Conservation (phyloP, 2,329 filamentous ascomycete species). For the Nemania diffusa region DNA sequence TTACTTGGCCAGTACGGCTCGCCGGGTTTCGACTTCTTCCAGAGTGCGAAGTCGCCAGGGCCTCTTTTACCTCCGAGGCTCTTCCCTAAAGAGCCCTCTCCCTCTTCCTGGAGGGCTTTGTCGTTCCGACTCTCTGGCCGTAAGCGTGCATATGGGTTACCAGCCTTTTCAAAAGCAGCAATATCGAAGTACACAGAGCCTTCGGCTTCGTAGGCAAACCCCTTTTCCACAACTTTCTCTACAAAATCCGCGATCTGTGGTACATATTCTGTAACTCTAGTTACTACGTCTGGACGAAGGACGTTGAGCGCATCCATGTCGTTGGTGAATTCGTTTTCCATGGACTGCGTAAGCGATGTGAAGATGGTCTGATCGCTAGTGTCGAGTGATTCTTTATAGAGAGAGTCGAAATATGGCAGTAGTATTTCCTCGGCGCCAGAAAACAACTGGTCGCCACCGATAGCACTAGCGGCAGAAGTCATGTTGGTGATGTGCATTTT, state of each 20-base stretch:
- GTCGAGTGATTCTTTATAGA: constrained; percentile 71
- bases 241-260: constrained; percentile 88
- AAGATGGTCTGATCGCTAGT: constrained; percentile 78
- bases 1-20: constrained; percentile 90
- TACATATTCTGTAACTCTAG: constrained; percentile 92
- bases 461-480: constrained; percentile 61
- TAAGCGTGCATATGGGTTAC: constrained; percentile 86
- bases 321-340: constrained; percentile 86
- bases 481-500: constrained; percentile 86
- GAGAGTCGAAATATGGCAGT: constrained; percentile 81
- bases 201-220: constrained; percentile 83
- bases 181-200: constrained; percentile 97
- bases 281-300: constrained; percentile 81
- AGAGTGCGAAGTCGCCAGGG: constrained; percentile 87
- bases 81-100: constrained; percentile 82
- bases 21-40: constrained; percentile 91
- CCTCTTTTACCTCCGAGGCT: constrained; percentile 74
- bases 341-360: constrained; percentile 84
- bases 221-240: constrained; percentile 82
- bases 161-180: constrained; percentile 81
- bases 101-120: constrained; percentile 84
- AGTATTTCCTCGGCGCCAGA: constrained; percentile 73
- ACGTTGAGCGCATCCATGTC: constrained; percentile 92
- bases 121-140: constrained; percentile 88
- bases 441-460: constrained; percentile 62